A percentile compares a stretch with the other conserved stretches of the same genome.
These are phyloP conservation scores for Pichia insulana DNA, from an alignment of 805 yeast species.

Conservation along the genomic window DNA sequence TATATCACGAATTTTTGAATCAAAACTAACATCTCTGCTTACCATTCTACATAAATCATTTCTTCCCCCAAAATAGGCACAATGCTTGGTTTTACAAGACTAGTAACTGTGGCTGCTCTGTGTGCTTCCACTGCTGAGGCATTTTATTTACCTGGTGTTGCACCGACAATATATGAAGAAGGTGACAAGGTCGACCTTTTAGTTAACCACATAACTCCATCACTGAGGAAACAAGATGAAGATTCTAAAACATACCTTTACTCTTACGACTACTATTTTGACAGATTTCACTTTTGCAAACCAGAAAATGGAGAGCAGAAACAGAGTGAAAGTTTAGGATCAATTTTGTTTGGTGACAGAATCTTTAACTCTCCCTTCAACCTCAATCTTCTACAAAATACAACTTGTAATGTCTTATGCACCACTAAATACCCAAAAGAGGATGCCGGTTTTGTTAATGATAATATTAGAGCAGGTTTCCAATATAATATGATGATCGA, in stretches of 20 bases:
- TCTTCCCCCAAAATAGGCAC: too few species aligned
- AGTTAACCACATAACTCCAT: constrained; percentile 88
- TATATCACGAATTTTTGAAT: too few species aligned
- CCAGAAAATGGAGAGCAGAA: constrained; percentile 60
- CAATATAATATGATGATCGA: constrained; percentile 89
- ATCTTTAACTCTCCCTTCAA: constrained; percentile 88
- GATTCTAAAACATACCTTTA: constrained; percentile 49
- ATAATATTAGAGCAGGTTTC: constrained; percentile 75
- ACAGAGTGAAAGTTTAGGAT: constrained; percentile 85
- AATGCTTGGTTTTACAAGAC: not conserved
- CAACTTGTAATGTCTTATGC: constrained; percentile 64
- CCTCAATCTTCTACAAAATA: constrained; percentile 66
- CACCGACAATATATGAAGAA: constrained; percentile 78
- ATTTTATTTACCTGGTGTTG: constrained; percentile 92
- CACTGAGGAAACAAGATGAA: constrained; percentile 36
- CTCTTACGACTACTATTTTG: constrained; percentile 77
- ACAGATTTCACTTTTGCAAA: constrained; percentile 72
- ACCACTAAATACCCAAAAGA: constrained; percentile 45
- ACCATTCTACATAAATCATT: too few species aligned
- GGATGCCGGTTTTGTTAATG: constrained; percentile 69
- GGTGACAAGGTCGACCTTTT: constrained; percentile 68
- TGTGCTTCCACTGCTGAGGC: constrained; percentile 10
- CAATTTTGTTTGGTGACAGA: constrained; percentile 91
- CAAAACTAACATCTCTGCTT: not conserved
- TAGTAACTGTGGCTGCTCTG: not conserved